phyloP scores from a whole-genome alignment of 73 alveolate genomes.

The Stentor coeruleus region DNA sequence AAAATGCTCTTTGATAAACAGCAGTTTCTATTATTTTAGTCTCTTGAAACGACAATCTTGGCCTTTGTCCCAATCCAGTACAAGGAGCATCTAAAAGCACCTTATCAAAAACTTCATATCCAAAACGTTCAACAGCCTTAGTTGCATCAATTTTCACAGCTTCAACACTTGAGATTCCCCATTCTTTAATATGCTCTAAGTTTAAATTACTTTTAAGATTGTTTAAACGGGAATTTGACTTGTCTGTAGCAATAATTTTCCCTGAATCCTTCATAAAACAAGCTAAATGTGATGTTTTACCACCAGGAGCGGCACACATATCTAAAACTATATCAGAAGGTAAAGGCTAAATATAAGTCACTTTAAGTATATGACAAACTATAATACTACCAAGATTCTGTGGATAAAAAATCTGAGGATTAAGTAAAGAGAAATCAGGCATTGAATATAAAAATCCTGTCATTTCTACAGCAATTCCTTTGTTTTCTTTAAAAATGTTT shows the following conservation, averaged over 20 bases:
- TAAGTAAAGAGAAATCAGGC: neutral
- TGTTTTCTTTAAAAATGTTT: neutral
- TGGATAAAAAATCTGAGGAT: constrained; percentile 4
- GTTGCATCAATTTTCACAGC: constrained; percentile 94
- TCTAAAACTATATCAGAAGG: constrained; percentile 89
- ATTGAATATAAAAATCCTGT: neutral
- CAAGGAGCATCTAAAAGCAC: constrained; percentile 97
- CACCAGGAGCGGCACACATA: constrained; percentile 99
- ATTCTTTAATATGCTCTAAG: constrained; percentile 51
- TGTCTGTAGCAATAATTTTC: constrained; percentile 81
- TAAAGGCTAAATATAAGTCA: constrained; percentile 31
- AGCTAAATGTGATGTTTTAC: constrained; percentile 94
- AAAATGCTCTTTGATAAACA: neutral
- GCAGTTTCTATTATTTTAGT: neutral
- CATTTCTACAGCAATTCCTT: constrained; percentile 23
- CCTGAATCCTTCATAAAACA: constrained; percentile 95
- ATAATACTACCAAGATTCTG: neutral
- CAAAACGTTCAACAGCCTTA: constrained; percentile 58
- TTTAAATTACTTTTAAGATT: constrained; percentile 40
- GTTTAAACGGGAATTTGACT: constrained; percentile 54
- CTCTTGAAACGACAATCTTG: constrained; percentile 38
- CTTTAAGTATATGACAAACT: constrained; percentile 23
- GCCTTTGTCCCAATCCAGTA: constrained; percentile 93
- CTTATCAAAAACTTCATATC: constrained; percentile 85
- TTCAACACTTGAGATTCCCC: constrained; percentile 83